phyloP scores from a whole-genome alignment of 2,329 filamentous ascomycete genomes.

The Neofusicoccum parvum region DNA sequence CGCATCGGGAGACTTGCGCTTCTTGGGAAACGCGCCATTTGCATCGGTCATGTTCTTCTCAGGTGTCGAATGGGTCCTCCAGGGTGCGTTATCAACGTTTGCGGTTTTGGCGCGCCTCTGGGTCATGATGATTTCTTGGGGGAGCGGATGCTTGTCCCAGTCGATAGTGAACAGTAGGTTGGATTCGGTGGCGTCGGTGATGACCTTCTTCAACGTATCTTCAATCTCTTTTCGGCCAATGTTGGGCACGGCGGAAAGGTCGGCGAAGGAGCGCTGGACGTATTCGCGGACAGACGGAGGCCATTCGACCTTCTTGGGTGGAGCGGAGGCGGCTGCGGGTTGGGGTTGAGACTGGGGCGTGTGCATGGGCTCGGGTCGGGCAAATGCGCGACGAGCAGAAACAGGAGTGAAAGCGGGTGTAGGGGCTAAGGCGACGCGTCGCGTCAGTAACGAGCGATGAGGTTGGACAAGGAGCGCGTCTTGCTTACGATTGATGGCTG shows the following conservation, averaged over 20 bases:
- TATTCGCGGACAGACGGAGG: slow-evolving; percentile 81
- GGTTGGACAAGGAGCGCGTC: neutral
- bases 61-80: slow-evolving; percentile 26
- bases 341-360: slow-evolving; percentile 25
- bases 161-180: slow-evolving; percentile 72
- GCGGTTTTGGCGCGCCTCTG: slow-evolving; percentile 58
- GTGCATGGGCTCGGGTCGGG: slow-evolving; percentile 26
- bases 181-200: slow-evolving; percentile 76
- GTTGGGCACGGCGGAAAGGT: slow-evolving; percentile 58
- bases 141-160: slow-evolving; percentile 82
- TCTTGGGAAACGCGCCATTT: slow-evolving; percentile 52
- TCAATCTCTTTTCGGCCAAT: slow-evolving; percentile 70
- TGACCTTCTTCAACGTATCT: slow-evolving; percentile 79
- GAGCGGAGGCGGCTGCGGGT: slow-evolving; percentile 33
- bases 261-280: slow-evolving; percentile 84
- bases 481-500: slow-evolving; percentile 18
- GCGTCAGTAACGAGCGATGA: neutral
- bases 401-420: slow-evolving; percentile 35
- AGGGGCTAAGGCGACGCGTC: neutral
- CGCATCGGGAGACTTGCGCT: slow-evolving; percentile 73
- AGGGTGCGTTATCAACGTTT: slow-evolving; percentile 36
- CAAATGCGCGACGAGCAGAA: slow-evolving; percentile 45
- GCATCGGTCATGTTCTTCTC: slow-evolving; percentile 25
- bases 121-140: slow-evolving; percentile 77
- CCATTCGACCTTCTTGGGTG: slow-evolving; percentile 70